phyloP scores from a whole-genome alignment of 139 green algal genomes.

The Picochlorum sp. region DNA sequence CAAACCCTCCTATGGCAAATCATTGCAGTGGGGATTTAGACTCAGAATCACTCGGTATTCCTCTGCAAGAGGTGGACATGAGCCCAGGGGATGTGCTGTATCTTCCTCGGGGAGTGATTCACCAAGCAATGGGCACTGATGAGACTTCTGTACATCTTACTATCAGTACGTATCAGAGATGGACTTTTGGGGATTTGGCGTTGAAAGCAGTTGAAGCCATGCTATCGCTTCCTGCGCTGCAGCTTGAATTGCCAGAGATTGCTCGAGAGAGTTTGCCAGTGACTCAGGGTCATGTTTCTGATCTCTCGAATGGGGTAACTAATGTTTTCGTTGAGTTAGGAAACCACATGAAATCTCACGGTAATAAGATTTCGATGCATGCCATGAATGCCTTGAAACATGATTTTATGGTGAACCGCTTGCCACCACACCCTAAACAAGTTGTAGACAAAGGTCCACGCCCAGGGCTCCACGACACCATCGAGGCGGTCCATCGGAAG shows the following conservation, averaged over 20 bases:
- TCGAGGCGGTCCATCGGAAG: no score
- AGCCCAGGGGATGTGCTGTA: constrained; percentile 74
- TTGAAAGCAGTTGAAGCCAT: background rate
- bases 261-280: background rate
- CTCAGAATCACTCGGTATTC: background rate
- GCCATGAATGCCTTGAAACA: background rate
- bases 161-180: constrained; percentile 30
- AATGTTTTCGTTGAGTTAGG: background rate
- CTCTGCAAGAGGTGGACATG: background rate
- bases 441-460: no score
- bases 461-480: no score
- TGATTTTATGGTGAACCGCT: background rate
- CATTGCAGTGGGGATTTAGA: background rate
- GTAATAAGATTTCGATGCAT: background rate
- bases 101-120: constrained; percentile 67
- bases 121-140: constrained; percentile 46
- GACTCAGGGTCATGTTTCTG: background rate
- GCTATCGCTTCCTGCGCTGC: background rate
- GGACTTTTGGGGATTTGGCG: background rate
- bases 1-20: background rate
- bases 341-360: background rate
- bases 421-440: background rate
- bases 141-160: constrained; percentile 49
- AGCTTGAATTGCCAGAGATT: background rate
- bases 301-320: background rate